A percentile compares a stretch with the other conserved stretches of the same genome.
Evolutionary conservation across 1,139 yeast species (phyloP).

Genomic region (Yamadazyma triangularis): DNA sequence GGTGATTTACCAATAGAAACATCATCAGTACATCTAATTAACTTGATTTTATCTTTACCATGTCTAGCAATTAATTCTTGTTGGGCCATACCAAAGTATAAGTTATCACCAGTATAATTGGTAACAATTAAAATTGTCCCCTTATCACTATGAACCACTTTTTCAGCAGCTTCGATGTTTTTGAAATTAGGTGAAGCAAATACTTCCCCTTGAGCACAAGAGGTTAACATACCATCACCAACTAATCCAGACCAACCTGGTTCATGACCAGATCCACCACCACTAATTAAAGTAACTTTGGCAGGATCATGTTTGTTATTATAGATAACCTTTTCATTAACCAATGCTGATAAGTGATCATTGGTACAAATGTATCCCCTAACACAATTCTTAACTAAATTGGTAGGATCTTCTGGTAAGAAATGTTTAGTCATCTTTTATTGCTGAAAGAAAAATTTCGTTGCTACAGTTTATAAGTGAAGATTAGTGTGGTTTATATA

Average conservation of each 20-base stretch:
- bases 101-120: slow-evolving; percentile 30
- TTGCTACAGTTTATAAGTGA: no score
- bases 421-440: slow-evolving; percentile 16
- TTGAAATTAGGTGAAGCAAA: slow-evolving; percentile 43
- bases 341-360: slow-evolving; percentile 16
- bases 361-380: slow-evolving; percentile 15
- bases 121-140: slow-evolving; percentile 21
- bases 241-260: slow-evolving; percentile 45
- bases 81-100: slow-evolving; percentile 32
- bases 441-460: no score
- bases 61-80: slow-evolving; percentile 24
- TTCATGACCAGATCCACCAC: slow-evolving; percentile 48
- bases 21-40: slow-evolving; percentile 35
- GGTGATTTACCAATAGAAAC: slow-evolving; percentile 43
- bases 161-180: slow-evolving; percentile 36
- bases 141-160: slow-evolving; percentile 18
- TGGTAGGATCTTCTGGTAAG: slow-evolving; percentile 15
- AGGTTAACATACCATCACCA: slow-evolving; percentile 40
- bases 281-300: slow-evolving; percentile 33
- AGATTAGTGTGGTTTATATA: no score
- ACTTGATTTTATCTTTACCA: slow-evolving; percentile 16
- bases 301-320: slow-evolving; percentile 21
- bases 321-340: slow-evolving; percentile 32
- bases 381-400: slow-evolving; percentile 16
- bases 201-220: slow-evolving; percentile 44